A percentile compares a stretch with the other conserved stretches of the same genome.
These are phyloP conservation scores for Crithidia mellificae DNA, from an alignment of 208 protist genomes.

Conservation along the genomic window DNA sequence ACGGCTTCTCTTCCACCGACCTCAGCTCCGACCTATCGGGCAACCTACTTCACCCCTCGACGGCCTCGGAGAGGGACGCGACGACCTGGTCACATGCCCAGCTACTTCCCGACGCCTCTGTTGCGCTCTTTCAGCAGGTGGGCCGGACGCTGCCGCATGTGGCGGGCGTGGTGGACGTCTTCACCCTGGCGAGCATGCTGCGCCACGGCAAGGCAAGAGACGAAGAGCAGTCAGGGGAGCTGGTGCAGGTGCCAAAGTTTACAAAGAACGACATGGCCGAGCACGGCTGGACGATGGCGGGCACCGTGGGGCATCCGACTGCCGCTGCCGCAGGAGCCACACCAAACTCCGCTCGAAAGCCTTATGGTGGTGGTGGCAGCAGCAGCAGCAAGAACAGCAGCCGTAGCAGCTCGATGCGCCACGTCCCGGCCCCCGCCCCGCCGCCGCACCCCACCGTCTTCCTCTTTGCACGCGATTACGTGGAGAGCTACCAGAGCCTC, in stretches of 20 bases:
- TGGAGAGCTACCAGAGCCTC: conserved; percentile 17
- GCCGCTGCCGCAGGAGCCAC: neutral
- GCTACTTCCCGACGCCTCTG: conserved; percentile 19
- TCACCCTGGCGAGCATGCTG: conserved; percentile 35
- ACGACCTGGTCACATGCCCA: conserved; percentile 31
- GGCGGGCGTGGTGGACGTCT: conserved; percentile 31
- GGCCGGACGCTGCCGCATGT: conserved; percentile 12
- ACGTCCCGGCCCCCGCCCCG: neutral
- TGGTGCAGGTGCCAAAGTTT: conserved; percentile 10
- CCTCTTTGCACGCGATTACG: conserved; percentile 34
- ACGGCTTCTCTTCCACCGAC: conserved; percentile 14
- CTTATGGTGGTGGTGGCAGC: neutral
- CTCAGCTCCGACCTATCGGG: conserved; percentile 16
- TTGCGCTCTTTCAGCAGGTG: conserved; percentile 19
- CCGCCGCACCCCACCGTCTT: conserved; percentile 30
- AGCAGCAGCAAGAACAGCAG: neutral
- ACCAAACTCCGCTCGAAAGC: too few species aligned
- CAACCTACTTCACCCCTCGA: neutral
- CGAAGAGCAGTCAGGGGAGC: conserved; percentile 7
- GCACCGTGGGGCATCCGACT: neutral
- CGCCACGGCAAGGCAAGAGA: conserved; percentile 6
- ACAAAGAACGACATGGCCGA: conserved; percentile 9
- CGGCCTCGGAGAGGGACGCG: conserved; percentile 8
- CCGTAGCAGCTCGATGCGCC: neutral
- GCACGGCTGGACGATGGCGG: conserved; percentile 19